phyloP scores from a whole-genome alignment of 257 asterid species.

The Solanum lycopersicoides region DNA sequence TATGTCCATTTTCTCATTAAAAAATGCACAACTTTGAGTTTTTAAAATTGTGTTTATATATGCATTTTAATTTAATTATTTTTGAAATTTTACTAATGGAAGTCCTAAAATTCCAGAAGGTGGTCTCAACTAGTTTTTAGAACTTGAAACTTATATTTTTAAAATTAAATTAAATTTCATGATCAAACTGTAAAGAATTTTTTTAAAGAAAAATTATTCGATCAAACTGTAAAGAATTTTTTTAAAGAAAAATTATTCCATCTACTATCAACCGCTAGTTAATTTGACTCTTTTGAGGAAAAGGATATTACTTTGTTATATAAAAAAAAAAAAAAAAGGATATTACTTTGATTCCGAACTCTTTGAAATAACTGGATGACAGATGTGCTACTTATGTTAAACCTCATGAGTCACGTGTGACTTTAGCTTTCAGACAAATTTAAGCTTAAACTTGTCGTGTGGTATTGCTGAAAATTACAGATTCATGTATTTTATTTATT shows the following conservation, averaged over 20 bases:
- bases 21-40: not conserved
- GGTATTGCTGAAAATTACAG: not conserved
- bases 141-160: not conserved
- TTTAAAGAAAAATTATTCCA: too few species aligned
- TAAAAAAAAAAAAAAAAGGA: not conserved
- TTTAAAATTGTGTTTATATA: not conserved
- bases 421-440: not conserved
- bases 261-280: not conserved
- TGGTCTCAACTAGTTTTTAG: not conserved
- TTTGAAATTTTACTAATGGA: too few species aligned
- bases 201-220: too few species aligned
- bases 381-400: not conserved
- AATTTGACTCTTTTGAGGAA: not conserved
- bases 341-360: not conserved
- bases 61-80: too few species aligned
- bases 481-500: not conserved
- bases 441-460: not conserved
- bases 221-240: too few species aligned
- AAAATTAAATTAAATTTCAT: too few species aligned
- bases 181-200: too few species aligned
- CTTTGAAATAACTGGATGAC: not conserved
- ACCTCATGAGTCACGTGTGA: not conserved
- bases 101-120: not conserved
- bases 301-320: not conserved
- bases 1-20: too few species aligned